These are phyloP conservation scores for Leucocoprinus birnbaumii DNA, from an alignment of 768 basidiomycete genomes.

Conservation along the genomic window DNA sequence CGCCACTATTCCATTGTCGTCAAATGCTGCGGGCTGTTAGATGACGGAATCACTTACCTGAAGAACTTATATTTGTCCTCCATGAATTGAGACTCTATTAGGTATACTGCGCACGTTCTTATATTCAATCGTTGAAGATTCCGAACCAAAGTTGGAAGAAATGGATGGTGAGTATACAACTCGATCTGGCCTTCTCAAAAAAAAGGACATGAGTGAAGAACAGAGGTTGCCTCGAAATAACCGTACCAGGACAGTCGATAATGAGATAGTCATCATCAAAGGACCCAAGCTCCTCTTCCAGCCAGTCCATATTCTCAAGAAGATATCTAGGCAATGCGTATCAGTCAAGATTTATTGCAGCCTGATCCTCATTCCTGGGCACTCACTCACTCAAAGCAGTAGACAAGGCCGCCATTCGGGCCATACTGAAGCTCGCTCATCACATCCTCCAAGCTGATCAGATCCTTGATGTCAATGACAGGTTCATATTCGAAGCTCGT, in stretches of 20 bases:
- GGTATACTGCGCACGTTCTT: constrained; percentile 84
- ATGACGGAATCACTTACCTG: constrained; percentile 41
- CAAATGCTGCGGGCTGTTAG: not conserved
- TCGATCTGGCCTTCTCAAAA: constrained; percentile 83
- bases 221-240: not conserved
- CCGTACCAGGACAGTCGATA: constrained; percentile 82
- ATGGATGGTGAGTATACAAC: constrained; percentile 96
- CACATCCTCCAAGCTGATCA: constrained; percentile 91
- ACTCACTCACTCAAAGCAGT: constrained; percentile 98
- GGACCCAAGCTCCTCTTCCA: constrained; percentile 92
- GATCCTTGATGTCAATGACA: constrained; percentile 88
- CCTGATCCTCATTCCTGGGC: constrained; percentile 12
- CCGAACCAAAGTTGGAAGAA: constrained; percentile 88
- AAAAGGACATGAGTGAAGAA: not conserved
- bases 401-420: constrained; percentile 95
- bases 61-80: constrained; percentile 99
- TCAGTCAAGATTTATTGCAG: not conserved
- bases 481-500: constrained; percentile 92
- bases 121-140: constrained; percentile 74
- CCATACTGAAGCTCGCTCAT: constrained; percentile 95
- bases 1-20: constrained; percentile 57
- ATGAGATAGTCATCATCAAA: constrained; percentile 96
- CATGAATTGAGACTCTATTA: constrained; percentile 99
- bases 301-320: constrained; percentile 96
- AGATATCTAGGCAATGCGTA: constrained; percentile 65